A percentile compares a stretch with the other conserved stretches of the same genome.
Evolutionary conservation across 805 yeast species (phyloP).

Genomic region (Myxozyma melibiosi): DNA sequence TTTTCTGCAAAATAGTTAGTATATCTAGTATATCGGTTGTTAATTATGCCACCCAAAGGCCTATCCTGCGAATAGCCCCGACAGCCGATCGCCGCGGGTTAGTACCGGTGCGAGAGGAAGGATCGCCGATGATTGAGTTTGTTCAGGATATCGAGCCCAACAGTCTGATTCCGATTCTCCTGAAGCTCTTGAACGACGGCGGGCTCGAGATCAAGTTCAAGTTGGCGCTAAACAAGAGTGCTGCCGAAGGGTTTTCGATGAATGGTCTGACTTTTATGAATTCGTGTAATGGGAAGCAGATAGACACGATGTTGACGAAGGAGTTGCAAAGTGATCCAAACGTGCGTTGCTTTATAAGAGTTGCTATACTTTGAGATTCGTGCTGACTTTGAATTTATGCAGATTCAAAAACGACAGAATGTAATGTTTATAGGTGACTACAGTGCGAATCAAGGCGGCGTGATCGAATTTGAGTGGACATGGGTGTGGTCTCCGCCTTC

Average conservation of each 20-base stretch:
- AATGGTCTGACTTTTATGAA: slow-evolving; percentile 42
- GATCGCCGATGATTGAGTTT: slow-evolving; percentile 22
- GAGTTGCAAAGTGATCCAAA: slow-evolving; percentile 41
- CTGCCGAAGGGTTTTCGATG: slow-evolving; percentile 14
- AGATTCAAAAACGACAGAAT: slow-evolving; percentile 45
- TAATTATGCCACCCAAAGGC: slow-evolving; percentile 1
- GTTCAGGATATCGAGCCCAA: slow-evolving; percentile 27
- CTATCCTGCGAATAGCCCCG: slow-evolving; percentile 9
- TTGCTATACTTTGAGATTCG: slow-evolving; percentile 7
- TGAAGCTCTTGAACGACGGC: slow-evolving; percentile 17
- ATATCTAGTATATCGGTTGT: slow-evolving; percentile 11
- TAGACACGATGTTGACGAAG: slow-evolving; percentile 41
- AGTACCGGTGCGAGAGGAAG: slow-evolving; percentile 7
- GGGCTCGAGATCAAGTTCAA: slow-evolving; percentile 21
- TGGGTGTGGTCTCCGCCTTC: slow-evolving; percentile 41
- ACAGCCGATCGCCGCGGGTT: slow-evolving; percentile 6
- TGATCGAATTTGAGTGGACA: slow-evolving; percentile 37
- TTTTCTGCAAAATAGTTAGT: background rate
- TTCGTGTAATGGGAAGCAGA: slow-evolving; percentile 35
- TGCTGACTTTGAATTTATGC: slow-evolving; percentile 36
- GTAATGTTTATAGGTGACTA: slow-evolving; percentile 45
- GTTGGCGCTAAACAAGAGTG: slow-evolving; percentile 7
- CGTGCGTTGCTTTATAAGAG: slow-evolving; percentile 33
- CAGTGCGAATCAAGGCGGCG: slow-evolving; percentile 22
- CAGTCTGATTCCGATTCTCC: slow-evolving; percentile 21